Base-by-base conservation (phyloP, 2,329 filamentous ascomycete species). In the Teratosphaeria gauchensis region DNA sequence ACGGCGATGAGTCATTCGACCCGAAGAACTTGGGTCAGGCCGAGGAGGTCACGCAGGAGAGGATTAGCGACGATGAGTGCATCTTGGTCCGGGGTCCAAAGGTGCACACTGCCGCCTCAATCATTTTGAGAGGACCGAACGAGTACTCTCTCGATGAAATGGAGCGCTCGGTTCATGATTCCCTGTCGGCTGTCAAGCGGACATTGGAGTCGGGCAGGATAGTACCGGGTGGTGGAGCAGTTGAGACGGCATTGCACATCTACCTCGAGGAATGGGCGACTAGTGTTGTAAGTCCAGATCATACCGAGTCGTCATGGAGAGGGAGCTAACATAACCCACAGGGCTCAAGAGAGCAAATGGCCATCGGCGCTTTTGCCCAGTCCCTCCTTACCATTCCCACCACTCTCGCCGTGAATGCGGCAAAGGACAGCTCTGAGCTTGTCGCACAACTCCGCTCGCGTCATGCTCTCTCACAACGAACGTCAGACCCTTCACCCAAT, bases 261-360 rank as follows among this genome's bases (percentile, higher is more conserved):
- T 99, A 97, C 78, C 84, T 99, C 35, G 94, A 99, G 79, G 94
- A 99, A 77, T 99, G 95, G 76, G 94, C 94, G 56, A 92, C 94
- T 68, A 97, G 94, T 42, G 92, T 99, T 62, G 91, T 84, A 78
- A 69, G 81, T 79, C 56, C 6, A 11, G 11, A 24, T 24, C 46
- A 53, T 55, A 8, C 19, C 31, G n/a, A 32, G 7, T 12, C 12
- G 38, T 48, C 16, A 51, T n/a, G 8, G 28, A 51, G 9, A 12
- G 11, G 14, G 9, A 42, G 19, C 53, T 48, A 30, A 57, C 53
- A 48, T 51, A 19, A 31, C 32, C 32, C 59, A 57, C 30, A 84
- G 82, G 84, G 92, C 65, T 97, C 92, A 57, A 87, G 94, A 68
- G 94, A 99, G 77, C 94, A 99, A 79, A 86, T 99, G 56, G 94